Conservation (phyloP, 768 basidiomycete species). For the Gloeostereum incarnatum region DNA sequence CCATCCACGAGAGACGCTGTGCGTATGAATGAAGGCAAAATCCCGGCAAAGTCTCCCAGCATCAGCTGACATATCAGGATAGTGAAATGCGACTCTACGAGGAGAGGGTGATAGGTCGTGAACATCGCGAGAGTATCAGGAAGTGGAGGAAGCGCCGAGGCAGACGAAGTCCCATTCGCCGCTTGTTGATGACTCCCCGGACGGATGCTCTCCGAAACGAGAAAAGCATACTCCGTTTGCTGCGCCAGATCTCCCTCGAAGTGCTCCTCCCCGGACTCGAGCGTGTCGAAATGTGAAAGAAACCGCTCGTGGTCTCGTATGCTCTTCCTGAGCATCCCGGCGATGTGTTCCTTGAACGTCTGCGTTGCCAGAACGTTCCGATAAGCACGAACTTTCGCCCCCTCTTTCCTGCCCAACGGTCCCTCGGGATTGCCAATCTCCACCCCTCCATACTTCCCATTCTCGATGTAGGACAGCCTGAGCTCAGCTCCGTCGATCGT, state of each 20-base stretch:
- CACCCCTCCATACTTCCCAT: conserved; percentile 75
- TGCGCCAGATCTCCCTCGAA: conserved; percentile 31
- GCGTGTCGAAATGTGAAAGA: conserved; percentile 71
- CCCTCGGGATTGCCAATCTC: conserved; percentile 80
- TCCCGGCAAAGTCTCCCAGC: conserved; percentile 60
- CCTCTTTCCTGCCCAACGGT: conserved; percentile 51
- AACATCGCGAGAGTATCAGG: conserved; percentile 51
- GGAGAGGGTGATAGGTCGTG: conserved; percentile 85
- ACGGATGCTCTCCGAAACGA: conserved; percentile 57
- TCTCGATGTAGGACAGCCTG: conserved; percentile 65
- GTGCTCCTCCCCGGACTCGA: conserved; percentile 31
- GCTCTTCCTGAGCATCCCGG: conserved; percentile 55
- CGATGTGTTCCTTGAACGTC: conserved; percentile 52
- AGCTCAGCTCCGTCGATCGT: conserved; percentile 66
- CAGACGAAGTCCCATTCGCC: conserved; percentile 11
- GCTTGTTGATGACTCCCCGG: conserved; percentile 38
- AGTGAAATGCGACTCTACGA: conserved; percentile 82
- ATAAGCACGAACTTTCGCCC: conserved; percentile 59
- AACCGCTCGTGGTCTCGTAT: conserved; percentile 84
- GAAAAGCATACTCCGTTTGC: conserved; percentile 57
- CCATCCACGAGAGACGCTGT: conserved; percentile 67
- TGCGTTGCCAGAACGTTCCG: conserved; percentile 44
- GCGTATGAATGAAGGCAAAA: conserved; percentile 57
- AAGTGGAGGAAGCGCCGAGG: conserved; percentile 17
- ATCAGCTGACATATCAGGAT: conserved; percentile 68